Percentiles rank a stretch among this genome's conserved stretches.
Conservation (phyloP, 805 yeast genomes). For the Candida yuanshanica region DNA sequence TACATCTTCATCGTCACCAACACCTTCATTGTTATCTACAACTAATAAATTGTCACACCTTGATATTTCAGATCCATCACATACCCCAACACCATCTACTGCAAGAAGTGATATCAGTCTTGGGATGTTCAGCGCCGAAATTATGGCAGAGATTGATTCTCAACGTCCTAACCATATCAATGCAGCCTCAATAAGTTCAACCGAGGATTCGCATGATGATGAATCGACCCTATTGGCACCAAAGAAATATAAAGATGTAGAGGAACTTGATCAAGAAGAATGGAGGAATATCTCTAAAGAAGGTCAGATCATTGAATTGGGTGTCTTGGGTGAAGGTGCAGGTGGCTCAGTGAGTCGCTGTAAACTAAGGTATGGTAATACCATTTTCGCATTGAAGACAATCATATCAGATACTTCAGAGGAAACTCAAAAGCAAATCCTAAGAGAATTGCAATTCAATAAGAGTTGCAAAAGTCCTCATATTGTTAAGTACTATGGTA, state of each 20-base stretch:
- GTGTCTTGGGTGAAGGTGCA: slow-evolving; percentile 85
- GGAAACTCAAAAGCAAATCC: slow-evolving; percentile 81
- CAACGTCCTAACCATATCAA: not conserved
- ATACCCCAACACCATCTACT: slow-evolving; percentile 26
- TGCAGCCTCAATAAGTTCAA: not conserved
- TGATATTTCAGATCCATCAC: slow-evolving; percentile 14
- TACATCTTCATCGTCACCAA: slow-evolving; percentile 11
- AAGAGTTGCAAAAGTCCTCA: slow-evolving; percentile 74
- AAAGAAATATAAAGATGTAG: slow-evolving; percentile 32
- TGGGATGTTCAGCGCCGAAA: slow-evolving; percentile 25
- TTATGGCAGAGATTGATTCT: slow-evolving; percentile 24
- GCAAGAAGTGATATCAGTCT: slow-evolving; percentile 23
- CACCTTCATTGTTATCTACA: slow-evolving; percentile 17
- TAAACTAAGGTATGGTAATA: slow-evolving; percentile 47
- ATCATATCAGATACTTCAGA: slow-evolving; percentile 55
- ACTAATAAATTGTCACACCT: slow-evolving; percentile 17
- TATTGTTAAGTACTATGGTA: slow-evolving; percentile 90
- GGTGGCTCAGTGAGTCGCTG: slow-evolving; percentile 91
- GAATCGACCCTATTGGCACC: slow-evolving; percentile 5
- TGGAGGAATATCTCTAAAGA: slow-evolving; percentile 62
- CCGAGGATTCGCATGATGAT: slow-evolving; percentile 2
- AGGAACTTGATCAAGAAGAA: slow-evolving; percentile 60
- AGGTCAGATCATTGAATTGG: slow-evolving; percentile 61
- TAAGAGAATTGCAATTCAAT: slow-evolving; percentile 87
- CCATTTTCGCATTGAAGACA: slow-evolving; percentile 75